Percentiles rank a stretch among this genome's conserved stretches.
These are phyloP conservation scores for Wickerhamomyces mucosus DNA, from an alignment of 805 yeast genomes.

Conservation along the genomic window DNA sequence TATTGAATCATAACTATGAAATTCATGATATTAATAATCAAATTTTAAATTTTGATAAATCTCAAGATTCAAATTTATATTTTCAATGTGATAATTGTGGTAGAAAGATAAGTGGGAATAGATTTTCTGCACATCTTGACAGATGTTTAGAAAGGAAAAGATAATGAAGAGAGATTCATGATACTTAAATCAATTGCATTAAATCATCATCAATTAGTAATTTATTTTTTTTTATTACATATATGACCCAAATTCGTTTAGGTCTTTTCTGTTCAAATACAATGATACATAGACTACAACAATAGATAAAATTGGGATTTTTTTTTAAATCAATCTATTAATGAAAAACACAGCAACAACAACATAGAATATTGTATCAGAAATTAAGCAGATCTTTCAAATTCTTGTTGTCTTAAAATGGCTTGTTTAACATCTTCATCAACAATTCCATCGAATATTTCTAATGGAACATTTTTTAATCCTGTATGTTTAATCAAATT, in stretches of 20 bases:
- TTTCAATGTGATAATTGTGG: constrained; percentile 76
- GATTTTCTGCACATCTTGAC: constrained; percentile 91
- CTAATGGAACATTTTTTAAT: constrained; percentile 45
- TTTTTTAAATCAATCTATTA: no score
- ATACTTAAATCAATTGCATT: no score
- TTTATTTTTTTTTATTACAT: no score
- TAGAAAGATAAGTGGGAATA: constrained; percentile 78
- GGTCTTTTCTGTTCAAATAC: no score
- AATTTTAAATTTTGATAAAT: constrained; percentile 23
- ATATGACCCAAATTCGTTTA: no score
- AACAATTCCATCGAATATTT: constrained; percentile 47
- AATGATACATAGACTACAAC: no score
- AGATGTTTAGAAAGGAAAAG: constrained; percentile 68
- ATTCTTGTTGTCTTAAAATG: constrained; percentile 47
- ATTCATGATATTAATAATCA: neutral
- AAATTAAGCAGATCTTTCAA: constrained; percentile 11
- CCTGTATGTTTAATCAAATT: constrained; percentile 55
- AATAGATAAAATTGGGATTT: no score
- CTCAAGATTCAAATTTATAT: constrained; percentile 45
- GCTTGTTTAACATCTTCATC: constrained; percentile 51
- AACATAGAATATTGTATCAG: no score
- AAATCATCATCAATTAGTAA: no score
- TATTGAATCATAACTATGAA: neutral
- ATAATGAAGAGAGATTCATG: no score
- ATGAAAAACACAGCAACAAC: no score